Percentiles rank a stretch among this genome's conserved stretches.
Conservation (phyloP, 192 early-diverging fungal species). For the Gonapodya sp. region DNA sequence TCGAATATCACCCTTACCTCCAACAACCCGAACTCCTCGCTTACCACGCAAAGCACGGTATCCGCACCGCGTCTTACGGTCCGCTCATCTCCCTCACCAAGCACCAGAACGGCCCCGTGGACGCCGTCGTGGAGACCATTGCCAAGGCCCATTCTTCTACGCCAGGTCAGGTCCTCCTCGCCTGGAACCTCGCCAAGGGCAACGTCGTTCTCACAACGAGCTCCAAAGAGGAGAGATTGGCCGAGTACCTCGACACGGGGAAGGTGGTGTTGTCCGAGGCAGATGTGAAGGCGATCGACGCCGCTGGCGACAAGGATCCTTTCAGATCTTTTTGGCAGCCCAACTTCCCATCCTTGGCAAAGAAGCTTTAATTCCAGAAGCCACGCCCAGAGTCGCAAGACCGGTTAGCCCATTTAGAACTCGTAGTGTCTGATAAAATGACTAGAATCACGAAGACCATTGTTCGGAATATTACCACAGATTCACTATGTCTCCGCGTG, state of each 20-base stretch:
- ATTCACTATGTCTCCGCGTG: too few relatives aligned
- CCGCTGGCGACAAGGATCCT: not conserved
- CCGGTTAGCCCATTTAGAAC: too few relatives aligned
- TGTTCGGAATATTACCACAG: too few relatives aligned
- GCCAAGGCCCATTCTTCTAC: not conserved
- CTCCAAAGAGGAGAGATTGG: not conserved
- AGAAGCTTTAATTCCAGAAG: not conserved
- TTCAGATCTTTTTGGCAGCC: not conserved
- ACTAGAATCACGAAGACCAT: too few relatives aligned
- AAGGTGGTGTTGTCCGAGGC: not conserved
- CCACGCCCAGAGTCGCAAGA: too few relatives aligned
- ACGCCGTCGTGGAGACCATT: not conserved
- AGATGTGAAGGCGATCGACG: not conserved
- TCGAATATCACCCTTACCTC: constrained; percentile 14
- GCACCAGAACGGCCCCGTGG: not conserved
- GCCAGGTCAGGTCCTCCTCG: not conserved
- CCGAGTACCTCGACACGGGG: not conserved
- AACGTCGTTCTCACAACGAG: constrained; percentile 1
- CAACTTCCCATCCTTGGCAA: not conserved
- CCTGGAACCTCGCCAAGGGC: constrained; percentile 12
- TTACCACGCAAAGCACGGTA: not conserved
- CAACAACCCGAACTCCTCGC: constrained; percentile 5
- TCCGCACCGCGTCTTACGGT: constrained; percentile 6
- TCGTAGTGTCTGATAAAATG: too few relatives aligned
- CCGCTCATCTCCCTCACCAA: constrained; percentile 7